Percentiles rank a stretch among this genome's conserved stretches.
Evolutionary conservation across 345 rosid genomes (phyloP).

Genomic region (Populus nigra): DNA sequence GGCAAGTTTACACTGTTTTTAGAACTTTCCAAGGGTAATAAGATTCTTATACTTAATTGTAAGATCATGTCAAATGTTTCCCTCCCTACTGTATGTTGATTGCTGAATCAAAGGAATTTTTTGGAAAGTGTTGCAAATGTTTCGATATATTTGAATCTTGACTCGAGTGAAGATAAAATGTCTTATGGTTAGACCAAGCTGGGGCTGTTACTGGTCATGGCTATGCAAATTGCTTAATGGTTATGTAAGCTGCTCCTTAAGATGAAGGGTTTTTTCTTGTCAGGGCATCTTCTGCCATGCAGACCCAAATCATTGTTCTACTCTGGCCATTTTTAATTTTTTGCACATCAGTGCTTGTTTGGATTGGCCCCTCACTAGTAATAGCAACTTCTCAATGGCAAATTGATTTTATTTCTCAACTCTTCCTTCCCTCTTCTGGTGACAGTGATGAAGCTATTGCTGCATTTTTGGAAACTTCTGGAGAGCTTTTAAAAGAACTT

Average conservation of each 20-base stretch:
- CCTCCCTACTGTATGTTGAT: neutral
- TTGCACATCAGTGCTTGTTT: neutral
- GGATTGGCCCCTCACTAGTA: neutral
- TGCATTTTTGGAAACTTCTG: constrained; percentile 80
- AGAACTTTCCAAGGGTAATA: neutral
- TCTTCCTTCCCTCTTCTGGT: neutral
- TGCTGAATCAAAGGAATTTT: neutral
- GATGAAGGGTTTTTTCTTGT: too few species aligned
- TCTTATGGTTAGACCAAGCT: neutral
- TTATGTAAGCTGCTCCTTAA: too few species aligned
- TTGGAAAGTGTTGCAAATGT: neutral
- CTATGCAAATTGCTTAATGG: too few species aligned
- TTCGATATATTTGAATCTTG: neutral
- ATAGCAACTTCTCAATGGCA: too few species aligned
- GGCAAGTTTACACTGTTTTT: too few species aligned
- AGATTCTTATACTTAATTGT: neutral
- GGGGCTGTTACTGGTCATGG: too few species aligned
- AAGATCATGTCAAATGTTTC: neutral
- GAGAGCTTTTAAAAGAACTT: constrained; percentile 59
- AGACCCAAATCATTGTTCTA: too few species aligned
- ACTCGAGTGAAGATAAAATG: neutral
- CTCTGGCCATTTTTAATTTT: too few species aligned
- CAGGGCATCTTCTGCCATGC: too few species aligned
- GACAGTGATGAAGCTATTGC: constrained; percentile 88
- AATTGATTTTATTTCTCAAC: neutral